Evolutionary conservation across 192 early-diverging fungal genomes (phyloP).

Genomic region (Podila clonocystis): DNA sequence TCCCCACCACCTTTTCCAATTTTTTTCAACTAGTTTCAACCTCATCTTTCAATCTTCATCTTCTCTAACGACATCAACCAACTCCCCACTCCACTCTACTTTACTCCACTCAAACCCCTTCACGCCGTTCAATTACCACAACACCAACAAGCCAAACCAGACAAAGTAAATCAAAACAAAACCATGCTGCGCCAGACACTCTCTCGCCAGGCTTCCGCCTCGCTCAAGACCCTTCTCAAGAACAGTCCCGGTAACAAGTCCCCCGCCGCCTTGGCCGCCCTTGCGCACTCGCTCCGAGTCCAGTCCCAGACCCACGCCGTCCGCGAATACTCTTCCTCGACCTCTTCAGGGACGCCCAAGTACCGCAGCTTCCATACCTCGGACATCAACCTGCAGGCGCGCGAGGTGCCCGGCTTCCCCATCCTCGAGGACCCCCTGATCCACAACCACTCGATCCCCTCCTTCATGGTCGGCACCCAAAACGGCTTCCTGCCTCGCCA

Average conservation of each 20-base stretch:
- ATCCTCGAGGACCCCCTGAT: constrained; percentile 54
- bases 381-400: constrained; percentile 18
- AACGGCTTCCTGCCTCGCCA: constrained; percentile 69
- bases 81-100: background rate
- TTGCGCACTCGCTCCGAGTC: constrained; percentile 36
- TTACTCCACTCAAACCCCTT: background rate
- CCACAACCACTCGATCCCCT: constrained; percentile 57
- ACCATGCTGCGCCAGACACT: constrained; percentile 40
- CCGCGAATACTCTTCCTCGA: constrained; percentile 21
- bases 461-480: constrained; percentile 65
- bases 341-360: constrained; percentile 15
- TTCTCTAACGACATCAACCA: background rate
- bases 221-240: constrained; percentile 32
- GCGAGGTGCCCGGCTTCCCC: constrained; percentile 51
- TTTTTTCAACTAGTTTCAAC: background rate
- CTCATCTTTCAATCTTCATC: background rate
- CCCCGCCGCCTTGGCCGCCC: constrained; percentile 22
- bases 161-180: background rate
- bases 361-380: constrained; percentile 47
- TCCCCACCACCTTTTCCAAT: background rate
- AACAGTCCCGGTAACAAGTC: constrained; percentile 25
- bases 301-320: constrained; percentile 24
- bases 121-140: background rate
- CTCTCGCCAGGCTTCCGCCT: constrained; percentile 19
- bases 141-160: too few species aligned